Conservation (phyloP, 129 eudicot genomes). For the Escallonia rubra region DNA sequence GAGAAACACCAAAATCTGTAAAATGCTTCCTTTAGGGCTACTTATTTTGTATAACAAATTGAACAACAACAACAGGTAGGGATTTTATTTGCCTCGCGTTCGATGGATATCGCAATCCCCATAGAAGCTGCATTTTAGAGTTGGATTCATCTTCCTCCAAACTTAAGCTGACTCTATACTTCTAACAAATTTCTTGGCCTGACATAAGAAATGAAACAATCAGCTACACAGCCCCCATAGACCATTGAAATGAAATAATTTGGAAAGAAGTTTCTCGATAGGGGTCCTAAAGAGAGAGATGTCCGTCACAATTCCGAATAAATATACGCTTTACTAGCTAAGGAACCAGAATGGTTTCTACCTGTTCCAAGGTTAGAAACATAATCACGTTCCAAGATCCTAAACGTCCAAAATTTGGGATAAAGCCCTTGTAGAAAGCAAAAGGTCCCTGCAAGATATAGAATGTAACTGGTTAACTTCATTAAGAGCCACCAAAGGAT, state of each 20-base stretch:
- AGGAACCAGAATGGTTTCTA: slow-evolving; percentile 13
- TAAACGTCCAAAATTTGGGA: slow-evolving; percentile 88
- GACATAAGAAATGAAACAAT: slow-evolving; percentile 17
- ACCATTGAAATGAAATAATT: neutral
- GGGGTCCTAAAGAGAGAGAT: too few relatives aligned
- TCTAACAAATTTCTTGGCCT: slow-evolving; percentile 71
- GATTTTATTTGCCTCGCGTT: neutral
- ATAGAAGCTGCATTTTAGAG: neutral
- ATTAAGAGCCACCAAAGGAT: neutral
- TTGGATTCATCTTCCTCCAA: neutral
- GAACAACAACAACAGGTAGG: neutral
- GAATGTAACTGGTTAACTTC: neutral
- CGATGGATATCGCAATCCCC: neutral
- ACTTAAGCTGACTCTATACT: slow-evolving; percentile 51
- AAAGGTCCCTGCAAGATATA: slow-evolving; percentile 65
- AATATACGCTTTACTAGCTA: neutral
- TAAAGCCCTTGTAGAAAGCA: slow-evolving; percentile 91
- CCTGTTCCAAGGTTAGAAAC: slow-evolving; percentile 94
- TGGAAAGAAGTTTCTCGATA: neutral
- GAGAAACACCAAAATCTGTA: too few relatives aligned
- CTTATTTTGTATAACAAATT: neutral
- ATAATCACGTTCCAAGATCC: slow-evolving; percentile 97
- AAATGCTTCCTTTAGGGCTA: neutral
- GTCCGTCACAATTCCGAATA: too few relatives aligned
- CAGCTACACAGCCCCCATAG: neutral